Evolutionary conservation across 1,139 yeast species (phyloP).

Genomic region (Geotrichum cucujoidarum): DNA sequence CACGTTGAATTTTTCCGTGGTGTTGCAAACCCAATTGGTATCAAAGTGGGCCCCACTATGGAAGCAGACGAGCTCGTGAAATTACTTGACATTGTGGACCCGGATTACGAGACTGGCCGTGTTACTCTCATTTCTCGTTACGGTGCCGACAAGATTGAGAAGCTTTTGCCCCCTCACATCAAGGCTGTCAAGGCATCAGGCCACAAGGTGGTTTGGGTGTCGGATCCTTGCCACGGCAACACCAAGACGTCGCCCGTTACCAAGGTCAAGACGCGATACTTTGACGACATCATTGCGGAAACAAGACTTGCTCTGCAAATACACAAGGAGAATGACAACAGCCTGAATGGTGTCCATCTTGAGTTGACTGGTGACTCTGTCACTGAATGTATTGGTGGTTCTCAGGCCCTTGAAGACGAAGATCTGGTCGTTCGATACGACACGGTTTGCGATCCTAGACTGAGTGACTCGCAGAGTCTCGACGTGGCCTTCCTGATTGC

Average conservation of each 20-base stretch:
- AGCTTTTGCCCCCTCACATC: slow-evolving; percentile 39
- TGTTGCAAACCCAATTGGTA: slow-evolving; percentile 42
- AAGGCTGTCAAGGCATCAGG: slow-evolving; percentile 38
- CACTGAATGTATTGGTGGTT: slow-evolving; percentile 45
- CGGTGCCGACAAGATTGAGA: slow-evolving; percentile 39
- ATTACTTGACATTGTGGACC: slow-evolving; percentile 41
- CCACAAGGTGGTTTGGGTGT: slow-evolving; percentile 43
- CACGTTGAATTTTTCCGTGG: slow-evolving; percentile 46
- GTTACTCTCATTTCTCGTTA: slow-evolving; percentile 43
- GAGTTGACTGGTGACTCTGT: slow-evolving; percentile 45
- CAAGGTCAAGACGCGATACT: slow-evolving; percentile 42
- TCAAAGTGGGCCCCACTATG: slow-evolving; percentile 44
- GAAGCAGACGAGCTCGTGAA: slow-evolving; percentile 37
- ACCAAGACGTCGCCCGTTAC: slow-evolving; percentile 40
- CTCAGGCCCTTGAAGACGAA: slow-evolving; percentile 40
- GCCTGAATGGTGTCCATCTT: slow-evolving; percentile 41
- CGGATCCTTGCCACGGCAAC: slow-evolving; percentile 45
- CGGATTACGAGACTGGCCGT: slow-evolving; percentile 38
- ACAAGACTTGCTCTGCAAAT: slow-evolving; percentile 37
- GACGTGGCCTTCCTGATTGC: slow-evolving; percentile 44
- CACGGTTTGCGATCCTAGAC: slow-evolving; percentile 44
- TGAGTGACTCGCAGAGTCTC: slow-evolving; percentile 39
- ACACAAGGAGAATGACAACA: slow-evolving; percentile 35
- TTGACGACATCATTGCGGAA: slow-evolving; percentile 42
- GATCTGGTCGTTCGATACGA: slow-evolving; percentile 41